These are phyloP conservation scores for Penicillium sp. DNA, from an alignment of 2,329 filamentous ascomycete genomes.

Conservation along the genomic window DNA sequence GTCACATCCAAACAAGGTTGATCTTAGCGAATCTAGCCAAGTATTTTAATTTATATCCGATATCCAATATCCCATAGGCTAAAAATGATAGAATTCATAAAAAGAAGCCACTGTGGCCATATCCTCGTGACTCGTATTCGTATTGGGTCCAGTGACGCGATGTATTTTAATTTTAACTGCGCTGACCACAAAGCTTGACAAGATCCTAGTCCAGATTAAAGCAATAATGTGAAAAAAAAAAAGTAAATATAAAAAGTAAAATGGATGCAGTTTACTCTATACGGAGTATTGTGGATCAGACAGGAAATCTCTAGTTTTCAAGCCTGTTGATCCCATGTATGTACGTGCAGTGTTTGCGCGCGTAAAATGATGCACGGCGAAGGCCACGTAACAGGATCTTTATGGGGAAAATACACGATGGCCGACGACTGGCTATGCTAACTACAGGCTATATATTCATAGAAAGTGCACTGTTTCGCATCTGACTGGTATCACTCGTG, in stretches of 20 bases:
- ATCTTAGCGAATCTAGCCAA: constrained; percentile 6
- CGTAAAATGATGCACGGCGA: not conserved
- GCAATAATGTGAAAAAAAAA: not conserved
- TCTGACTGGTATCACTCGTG: not conserved
- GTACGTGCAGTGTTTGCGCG: not conserved
- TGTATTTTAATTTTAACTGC: constrained; percentile 17
- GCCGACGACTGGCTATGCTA: not conserved
- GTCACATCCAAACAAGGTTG: constrained; percentile 11
- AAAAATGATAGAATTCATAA: not conserved
- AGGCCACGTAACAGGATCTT: constrained; percentile 3
- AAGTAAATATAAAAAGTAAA: not conserved
- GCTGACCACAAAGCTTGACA: constrained; percentile 20
- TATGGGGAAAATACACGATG: not conserved
- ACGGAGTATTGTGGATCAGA: not conserved
- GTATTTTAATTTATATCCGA: not conserved
- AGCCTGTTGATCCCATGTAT: not conserved
- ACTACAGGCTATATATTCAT: not conserved
- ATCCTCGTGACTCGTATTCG: constrained; percentile 25
- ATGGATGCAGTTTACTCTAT: not conserved
- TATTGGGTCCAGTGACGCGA: constrained; percentile 19
- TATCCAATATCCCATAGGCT: not conserved
- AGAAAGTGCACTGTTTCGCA: not conserved
- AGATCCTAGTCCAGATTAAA: constrained; percentile 2
- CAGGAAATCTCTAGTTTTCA: not conserved
- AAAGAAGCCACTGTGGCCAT: constrained; percentile 20